Evolutionary conservation across 2,329 filamentous ascomycete species (phyloP), one percentile per base, ranked within the genome.

Genomic region (Penicillium sp.): DNA sequence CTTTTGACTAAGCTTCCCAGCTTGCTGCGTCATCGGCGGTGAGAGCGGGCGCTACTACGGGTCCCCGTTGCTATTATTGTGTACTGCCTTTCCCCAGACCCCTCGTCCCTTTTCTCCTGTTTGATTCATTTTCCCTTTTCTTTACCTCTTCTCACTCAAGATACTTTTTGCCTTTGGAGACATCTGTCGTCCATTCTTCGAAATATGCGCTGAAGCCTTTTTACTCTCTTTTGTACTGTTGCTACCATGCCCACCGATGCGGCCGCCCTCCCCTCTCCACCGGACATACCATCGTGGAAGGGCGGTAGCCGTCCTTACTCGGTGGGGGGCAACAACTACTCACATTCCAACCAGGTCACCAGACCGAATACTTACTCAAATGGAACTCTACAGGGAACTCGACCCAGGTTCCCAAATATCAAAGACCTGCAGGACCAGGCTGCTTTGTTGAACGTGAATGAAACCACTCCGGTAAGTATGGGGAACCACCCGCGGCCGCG

Each of bases 381-480:
- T 57, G 65, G 59, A 55, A 54, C 59, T 44, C 52, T 57, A 24
- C 40, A 56, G 56, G 52, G 51, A 43, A 55, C 56, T 51, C 64
- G 61, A 55, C 65, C 68, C 28, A 63, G 64, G 43, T 74, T 70
- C 46, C 72, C 71, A 11, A 71, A 74, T 61, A 73, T 75, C 40
- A 75, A 74, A 51, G 72, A 74, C 56, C 68, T 75, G 36, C 72
- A 75, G 50, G 72, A 75, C 53, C 62, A 75, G 57, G 72, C 72
- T 31, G 67, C 71, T 18, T 56, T 63, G 13, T 61, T 73, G 45
- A 66, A 68, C 43, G 60, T 73, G 24, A 67, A 69, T 34, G 71
- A 72, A 18, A 57, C 51, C 21, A 68, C 65, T 31, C 61, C 71
- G 48, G 72, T 75, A 65, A 50, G 67, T 66, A 21, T 16, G 21